Conservation (phyloP, 2,329 filamentous ascomycete species). For the Coniosporium tulheliwenetii region DNA sequence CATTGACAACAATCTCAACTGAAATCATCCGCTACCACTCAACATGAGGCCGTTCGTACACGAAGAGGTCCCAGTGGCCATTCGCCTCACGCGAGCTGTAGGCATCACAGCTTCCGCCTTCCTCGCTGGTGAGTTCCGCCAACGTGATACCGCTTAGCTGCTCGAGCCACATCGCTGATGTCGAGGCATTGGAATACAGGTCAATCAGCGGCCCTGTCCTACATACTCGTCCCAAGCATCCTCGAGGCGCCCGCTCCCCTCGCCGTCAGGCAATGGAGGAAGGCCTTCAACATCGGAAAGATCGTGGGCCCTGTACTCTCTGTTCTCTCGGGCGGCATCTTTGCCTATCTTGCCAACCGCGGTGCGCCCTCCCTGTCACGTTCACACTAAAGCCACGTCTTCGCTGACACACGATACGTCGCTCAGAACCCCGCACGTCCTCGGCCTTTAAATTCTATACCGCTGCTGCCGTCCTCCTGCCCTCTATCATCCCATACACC, state of each 20-base stretch:
- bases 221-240: conserved; percentile 33
- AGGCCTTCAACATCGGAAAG: conserved; percentile 24
- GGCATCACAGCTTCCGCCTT: conserved; percentile 36
- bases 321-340: conserved; percentile 24
- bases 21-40: no score
- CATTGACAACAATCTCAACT: no score
- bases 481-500: conserved; percentile 38
- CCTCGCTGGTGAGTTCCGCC: conserved; percentile 19
- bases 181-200: conserved; percentile 7
- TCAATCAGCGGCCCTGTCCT: conserved; percentile 21
- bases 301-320: conserved; percentile 23
- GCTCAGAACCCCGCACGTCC: conserved; percentile 12
- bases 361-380: conserved; percentile 8
- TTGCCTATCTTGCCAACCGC: conserved; percentile 31
- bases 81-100: conserved; percentile 33
- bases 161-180: conserved; percentile 1
- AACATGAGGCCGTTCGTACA: conserved; percentile 3
- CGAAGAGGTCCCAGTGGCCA: conserved; percentile 12
- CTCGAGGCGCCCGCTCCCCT: conserved; percentile 39
- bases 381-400: background rate
- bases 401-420: conserved; percentile 2
- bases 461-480: conserved; percentile 28
- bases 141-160: background rate
- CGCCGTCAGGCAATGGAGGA: conserved; percentile 39
- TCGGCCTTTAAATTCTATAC: conserved; percentile 27